Conservation (phyloP, 2,329 filamentous ascomycete species). For the Fonsecaea monophora region DNA sequence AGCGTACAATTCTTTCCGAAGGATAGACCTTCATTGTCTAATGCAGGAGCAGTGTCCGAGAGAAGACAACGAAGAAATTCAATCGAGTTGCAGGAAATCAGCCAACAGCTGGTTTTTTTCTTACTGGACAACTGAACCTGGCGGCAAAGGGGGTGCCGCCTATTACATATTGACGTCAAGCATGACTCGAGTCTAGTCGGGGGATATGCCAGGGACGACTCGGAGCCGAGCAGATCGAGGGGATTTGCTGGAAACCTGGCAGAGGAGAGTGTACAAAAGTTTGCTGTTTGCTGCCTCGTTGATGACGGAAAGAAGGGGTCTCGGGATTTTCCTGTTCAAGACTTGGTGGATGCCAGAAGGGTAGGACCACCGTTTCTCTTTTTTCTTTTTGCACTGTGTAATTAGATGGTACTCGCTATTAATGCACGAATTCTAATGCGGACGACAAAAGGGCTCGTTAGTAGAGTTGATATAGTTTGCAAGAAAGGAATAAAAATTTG, state of each 20-base stretch:
- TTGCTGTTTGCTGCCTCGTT: not conserved
- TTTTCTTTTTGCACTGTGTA: conserved; percentile 29
- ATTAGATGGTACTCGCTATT: conserved; percentile 32
- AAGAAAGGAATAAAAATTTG: conserved; percentile 14
- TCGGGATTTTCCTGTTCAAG: not conserved
- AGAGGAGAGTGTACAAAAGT: not conserved
- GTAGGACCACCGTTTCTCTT: conserved; percentile 2
- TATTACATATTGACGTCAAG: not conserved
- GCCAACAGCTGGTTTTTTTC: conserved; percentile 3
- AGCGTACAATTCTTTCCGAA: conserved; percentile 29
- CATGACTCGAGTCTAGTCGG: not conserved
- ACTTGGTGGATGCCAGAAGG: not conserved
- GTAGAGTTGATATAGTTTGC: conserved; percentile 12
- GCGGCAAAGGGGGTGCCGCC: not conserved
- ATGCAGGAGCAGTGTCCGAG: not conserved
- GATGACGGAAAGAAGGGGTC: not conserved
- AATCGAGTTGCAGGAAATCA: not conserved
- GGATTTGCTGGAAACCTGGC: not conserved
- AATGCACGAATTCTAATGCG: conserved; percentile 32
- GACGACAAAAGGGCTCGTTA: not conserved
- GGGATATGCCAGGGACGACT: not conserved
- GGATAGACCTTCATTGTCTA: conserved; percentile 21
- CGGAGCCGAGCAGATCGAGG: not conserved
- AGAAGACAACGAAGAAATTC: conserved; percentile 14
- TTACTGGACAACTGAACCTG: not conserved